A percentile compares a stretch with the other conserved stretches of the same genome.
These are phyloP conservation scores for Neurospora sp. DNA, from an alignment of 495 filamentous ascomycete species.

Conservation along the genomic window DNA sequence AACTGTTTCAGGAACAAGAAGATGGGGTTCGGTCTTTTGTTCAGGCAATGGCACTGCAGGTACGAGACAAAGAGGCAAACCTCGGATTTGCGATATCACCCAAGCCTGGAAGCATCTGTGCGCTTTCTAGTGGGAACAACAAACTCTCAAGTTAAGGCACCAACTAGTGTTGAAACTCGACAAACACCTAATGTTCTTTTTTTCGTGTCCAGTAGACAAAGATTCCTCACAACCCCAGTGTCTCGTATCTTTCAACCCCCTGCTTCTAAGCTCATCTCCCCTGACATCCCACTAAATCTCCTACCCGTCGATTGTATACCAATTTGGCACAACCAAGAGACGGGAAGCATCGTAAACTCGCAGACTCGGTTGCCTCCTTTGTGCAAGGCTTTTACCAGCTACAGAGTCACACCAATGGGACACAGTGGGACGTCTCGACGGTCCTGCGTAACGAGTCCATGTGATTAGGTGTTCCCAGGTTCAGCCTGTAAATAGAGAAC, in stretches of 20 bases:
- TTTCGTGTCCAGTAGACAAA: background rate
- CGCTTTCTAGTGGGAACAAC: background rate
- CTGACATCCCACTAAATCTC: background rate
- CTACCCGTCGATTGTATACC: background rate
- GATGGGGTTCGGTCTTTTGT: background rate
- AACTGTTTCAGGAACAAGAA: background rate
- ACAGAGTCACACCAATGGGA: background rate
- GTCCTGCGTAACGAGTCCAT: background rate
- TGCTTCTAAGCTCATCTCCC: background rate
- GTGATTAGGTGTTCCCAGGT: background rate
- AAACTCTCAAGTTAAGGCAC: background rate
- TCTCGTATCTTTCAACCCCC: background rate
- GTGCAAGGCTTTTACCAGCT: background rate
- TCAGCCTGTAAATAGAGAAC: background rate
- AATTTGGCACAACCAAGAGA: background rate
- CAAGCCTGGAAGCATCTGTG: background rate
- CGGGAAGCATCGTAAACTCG: background rate
- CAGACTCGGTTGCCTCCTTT: background rate
- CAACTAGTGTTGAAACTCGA: no score
- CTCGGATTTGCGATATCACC: background rate
- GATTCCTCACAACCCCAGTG: background rate
- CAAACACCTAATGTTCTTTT: background rate
- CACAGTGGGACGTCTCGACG: background rate
- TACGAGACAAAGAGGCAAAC: background rate
- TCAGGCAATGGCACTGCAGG: background rate